Evolutionary conservation across 2,329 filamentous ascomycete species (phyloP).

Genomic region (Ophiostoma quercus): DNA sequence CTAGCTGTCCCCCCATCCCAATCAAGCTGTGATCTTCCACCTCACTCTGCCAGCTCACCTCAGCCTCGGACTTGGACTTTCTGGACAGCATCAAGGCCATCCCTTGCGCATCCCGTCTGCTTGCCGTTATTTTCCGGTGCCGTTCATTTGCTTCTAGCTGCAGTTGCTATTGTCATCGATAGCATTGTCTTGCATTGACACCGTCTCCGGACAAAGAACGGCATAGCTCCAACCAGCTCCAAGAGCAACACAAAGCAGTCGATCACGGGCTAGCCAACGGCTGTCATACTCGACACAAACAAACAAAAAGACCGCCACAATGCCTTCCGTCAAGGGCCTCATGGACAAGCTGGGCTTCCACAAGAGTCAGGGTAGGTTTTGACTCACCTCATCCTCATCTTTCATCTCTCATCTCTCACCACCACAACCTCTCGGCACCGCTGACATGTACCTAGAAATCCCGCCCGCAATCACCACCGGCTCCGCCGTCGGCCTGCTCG

Average conservation of each 20-base stretch:
- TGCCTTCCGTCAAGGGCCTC: constrained; percentile 28
- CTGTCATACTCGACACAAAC: background rate
- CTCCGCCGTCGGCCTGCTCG: constrained; percentile 37
- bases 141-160: background rate
- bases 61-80: background rate
- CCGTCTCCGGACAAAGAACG: constrained; percentile 9
- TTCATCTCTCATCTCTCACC: too few relatives aligned
- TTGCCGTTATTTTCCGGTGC: background rate
- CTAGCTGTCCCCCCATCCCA: background rate
- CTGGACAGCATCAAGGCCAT: background rate
- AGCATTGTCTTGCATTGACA: background rate
- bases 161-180: background rate
- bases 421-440: background rate
- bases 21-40: background rate
- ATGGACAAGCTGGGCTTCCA: constrained; percentile 29
- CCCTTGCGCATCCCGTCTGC: background rate
- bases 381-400: background rate
- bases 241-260: background rate
- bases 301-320: constrained; percentile 10
- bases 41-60: background rate
- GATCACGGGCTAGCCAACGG: background rate
- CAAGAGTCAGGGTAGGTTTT: constrained; percentile 26
- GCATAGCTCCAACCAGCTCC: constrained; percentile 2
- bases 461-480: constrained; percentile 40
- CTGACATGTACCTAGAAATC: constrained; percentile 19